Evolutionary conservation across 129 eudicot species (phyloP).

Genomic region (Lactuca saligna): DNA sequence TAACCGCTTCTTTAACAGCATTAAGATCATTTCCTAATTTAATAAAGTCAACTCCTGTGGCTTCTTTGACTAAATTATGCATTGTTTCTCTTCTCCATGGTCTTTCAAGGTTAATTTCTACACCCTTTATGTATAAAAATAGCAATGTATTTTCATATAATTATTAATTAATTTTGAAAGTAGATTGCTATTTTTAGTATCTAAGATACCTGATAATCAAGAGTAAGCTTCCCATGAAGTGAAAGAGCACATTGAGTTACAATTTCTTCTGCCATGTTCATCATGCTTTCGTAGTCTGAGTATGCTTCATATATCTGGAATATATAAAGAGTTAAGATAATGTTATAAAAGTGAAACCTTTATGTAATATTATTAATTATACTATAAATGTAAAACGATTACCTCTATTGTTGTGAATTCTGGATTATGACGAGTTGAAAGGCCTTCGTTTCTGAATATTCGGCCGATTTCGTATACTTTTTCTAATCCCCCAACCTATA

Average conservation of each 20-base stretch:
- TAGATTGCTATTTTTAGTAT: too few relatives aligned
- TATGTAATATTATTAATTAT: background rate
- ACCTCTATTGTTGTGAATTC: slow-evolving; percentile 99
- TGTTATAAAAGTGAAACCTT: background rate
- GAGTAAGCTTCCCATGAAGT: slow-evolving; percentile 77
- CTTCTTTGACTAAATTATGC: slow-evolving; percentile 97
- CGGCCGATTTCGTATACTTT: slow-evolving; percentile 94
- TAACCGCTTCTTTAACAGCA: slow-evolving; percentile 64
- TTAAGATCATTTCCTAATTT: slow-evolving; percentile 61
- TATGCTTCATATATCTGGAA: slow-evolving; percentile 94
- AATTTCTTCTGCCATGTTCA: slow-evolving; percentile 95
- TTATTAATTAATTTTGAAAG: background rate
- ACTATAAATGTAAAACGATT: slow-evolving; percentile 9
- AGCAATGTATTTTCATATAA: background rate
- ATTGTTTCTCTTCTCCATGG: slow-evolving; percentile 97
- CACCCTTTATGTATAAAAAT: slow-evolving; percentile 50
- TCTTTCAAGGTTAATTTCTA: slow-evolving; percentile 76
- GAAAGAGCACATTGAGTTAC: slow-evolving; percentile 89
- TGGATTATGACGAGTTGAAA: slow-evolving; percentile 99
- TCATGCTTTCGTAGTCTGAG: slow-evolving; percentile 97
- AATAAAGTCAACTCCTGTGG: slow-evolving; percentile 76
- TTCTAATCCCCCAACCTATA: slow-evolving; percentile 95
- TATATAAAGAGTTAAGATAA: slow-evolving; percentile 19
- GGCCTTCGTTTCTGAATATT: slow-evolving; percentile 96
- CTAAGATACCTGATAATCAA: slow-evolving; percentile 75